Base-by-base conservation (phyloP, 805 yeast genomes). In the Saturnispora gosingensis region DNA sequence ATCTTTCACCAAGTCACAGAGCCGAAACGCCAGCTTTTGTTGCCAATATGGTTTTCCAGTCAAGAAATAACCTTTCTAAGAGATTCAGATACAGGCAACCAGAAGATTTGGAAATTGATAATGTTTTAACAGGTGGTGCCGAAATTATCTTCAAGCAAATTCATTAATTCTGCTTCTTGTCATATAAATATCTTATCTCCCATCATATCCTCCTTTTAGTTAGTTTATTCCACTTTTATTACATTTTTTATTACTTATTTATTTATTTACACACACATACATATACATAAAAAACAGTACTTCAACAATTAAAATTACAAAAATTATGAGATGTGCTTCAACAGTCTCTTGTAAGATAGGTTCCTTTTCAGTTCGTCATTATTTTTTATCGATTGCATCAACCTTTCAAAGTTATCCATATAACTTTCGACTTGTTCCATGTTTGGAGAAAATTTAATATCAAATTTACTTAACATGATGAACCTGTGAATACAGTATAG, bases 81-180 rank as follows among this genome's bases (percentile, higher is more conserved):
- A 79, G 93, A 64, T 89, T 85, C 73, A 82, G 83, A 68, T 85
- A 83, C 64, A 71, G 74, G 42, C 70, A 73, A 0, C 74, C 87
- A 25, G 82, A 79, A 42, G 86, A 79, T 18, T 50, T 59, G 15
- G 99, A 91, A 68, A 80, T 85, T 27, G 96, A 86, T 10, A 77
- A 80, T 57, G 80, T 91, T 59, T 77, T 81, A 59, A 74, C 78
- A 49, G 99, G 98, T 52, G 97, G 97, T 59, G 96, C 96, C 35
- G 81, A 75, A 38, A 61, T 75, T 43, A 68, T 78, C 13, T 76
- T 68, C 58, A 78, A 72, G 48, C 53, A 45, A 50, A 24, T 51
- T 8, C 20, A 42, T 13, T 20, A 30, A 34, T n/a, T 45, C 20
- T 28, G 39, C 4, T 35, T n/a, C 34, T 42, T 9, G 40, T 10